Base-by-base conservation (phyloP, 495 filamentous ascomycete species). In the Aspergillus avenaceus region DNA sequence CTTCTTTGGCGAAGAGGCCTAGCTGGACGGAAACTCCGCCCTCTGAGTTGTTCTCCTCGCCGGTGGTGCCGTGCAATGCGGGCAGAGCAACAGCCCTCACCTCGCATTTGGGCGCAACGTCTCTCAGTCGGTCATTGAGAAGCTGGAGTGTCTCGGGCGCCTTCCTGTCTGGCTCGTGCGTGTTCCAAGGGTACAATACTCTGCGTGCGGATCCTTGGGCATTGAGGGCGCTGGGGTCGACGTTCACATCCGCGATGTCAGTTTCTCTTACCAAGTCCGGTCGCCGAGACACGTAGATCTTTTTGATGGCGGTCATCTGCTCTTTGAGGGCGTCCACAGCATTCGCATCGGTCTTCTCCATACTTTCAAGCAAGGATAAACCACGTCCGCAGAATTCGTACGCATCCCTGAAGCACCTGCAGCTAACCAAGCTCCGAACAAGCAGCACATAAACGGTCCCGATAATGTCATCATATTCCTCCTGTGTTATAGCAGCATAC, bases 141-240 rank as follows among this genome's bases (percentile, higher is more conserved):
- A 82, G 67, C 1, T 68, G 56, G 14, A 97, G 66, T 3, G 81
- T 86, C 49, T 86, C 80, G 5, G 80, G 68, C 0, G 83, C 80
- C 56, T 89, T 87, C 41, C 93, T 82, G 64, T 97, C 83, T 0
- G 90, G 91, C 60, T 98, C 95, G 58, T 93, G 77, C 18, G 73
- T 60, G 63, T 97, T 97, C 93, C 93, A 98, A 12, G 91, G 88
- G 65, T 98, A 98, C 13, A 96, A 74, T 60, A 97, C 87, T 14
- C 93, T 77, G 21, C 91, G 84, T 31, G 90, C 91, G 49, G 79
- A 74, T 2, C 91, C 90, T 54, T 83, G 79, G 24, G 91, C 86
- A 6, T 84, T 84, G 0, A 88, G 72, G 16, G 75, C 55, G 43
- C 73, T 73, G 7, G 75, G 58, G 50, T 80, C 64, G 42, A 83